Percentiles rank a stretch among this genome's conserved stretches.
These are phyloP conservation scores for Cryptococcus sp. DNA, from an alignment of 1,284 basidiomycete species.

Conservation along the genomic window DNA sequence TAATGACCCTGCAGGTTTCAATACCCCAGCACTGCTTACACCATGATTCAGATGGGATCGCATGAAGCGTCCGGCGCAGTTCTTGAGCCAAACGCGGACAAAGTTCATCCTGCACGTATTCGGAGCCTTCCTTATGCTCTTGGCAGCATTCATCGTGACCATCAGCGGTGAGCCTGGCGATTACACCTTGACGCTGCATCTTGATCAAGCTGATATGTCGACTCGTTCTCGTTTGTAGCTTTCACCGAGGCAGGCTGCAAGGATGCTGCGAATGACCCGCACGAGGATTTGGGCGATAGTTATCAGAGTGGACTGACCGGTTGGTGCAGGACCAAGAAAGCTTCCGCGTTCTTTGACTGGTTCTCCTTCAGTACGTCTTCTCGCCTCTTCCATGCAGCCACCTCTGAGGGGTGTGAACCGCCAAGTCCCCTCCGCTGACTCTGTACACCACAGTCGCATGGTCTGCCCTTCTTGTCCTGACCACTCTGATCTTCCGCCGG, in stretches of 20 bases:
- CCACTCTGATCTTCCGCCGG: constrained; percentile 37
- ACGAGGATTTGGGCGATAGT: constrained; percentile 66
- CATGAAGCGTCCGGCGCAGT: constrained; percentile 69
- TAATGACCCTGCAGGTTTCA: background rate
- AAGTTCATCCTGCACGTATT: constrained; percentile 72
- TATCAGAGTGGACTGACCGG: constrained; percentile 69
- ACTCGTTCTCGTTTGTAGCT: constrained; percentile 9
- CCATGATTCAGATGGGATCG: constrained; percentile 61
- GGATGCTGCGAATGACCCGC: constrained; percentile 69
- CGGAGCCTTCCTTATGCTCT: constrained; percentile 65
- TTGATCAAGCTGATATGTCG: background rate
- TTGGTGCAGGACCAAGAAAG: constrained; percentile 89
- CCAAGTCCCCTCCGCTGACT: background rate
- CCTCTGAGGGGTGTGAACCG: background rate
- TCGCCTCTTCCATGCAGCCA: background rate
- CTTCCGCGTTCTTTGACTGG: constrained; percentile 84
- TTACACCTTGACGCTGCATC: background rate
- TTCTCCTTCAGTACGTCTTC: constrained; percentile 17
- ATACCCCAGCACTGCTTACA: background rate
- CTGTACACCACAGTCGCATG: constrained; percentile 21
- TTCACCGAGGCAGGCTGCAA: constrained; percentile 67
- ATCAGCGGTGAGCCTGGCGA: constrained; percentile 33
- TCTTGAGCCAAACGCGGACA: constrained; percentile 75
- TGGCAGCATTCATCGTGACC: constrained; percentile 64
- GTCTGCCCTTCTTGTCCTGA: constrained; percentile 36